Percentiles rank a stretch among this genome's conserved stretches.
These are phyloP conservation scores for Macrophomina tecta DNA, from an alignment of 2,329 filamentous ascomycete genomes.

Conservation along the genomic window DNA sequence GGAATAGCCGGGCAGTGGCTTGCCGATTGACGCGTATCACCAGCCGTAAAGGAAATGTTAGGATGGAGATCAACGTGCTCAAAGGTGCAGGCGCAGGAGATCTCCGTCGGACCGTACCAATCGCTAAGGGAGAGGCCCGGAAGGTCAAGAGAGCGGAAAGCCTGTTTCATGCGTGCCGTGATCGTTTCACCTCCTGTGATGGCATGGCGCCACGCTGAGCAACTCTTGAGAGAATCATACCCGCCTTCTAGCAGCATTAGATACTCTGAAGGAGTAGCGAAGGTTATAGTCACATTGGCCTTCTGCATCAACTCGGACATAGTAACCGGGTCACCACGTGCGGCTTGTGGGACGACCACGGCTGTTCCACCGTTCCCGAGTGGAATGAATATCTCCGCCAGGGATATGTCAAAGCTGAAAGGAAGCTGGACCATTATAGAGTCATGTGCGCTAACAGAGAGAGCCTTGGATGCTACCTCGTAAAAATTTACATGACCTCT, in stretches of 20 bases:
- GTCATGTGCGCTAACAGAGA: conserved; percentile 57
- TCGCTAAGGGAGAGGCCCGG: conserved; percentile 28
- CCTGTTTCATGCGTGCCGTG: neutral
- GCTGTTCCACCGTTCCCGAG: conserved; percentile 45
- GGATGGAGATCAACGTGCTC: conserved; percentile 25
- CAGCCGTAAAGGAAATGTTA: conserved; percentile 33
- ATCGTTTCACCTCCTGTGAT: conserved; percentile 35
- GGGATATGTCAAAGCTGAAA: conserved; percentile 48
- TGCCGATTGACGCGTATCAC: too few relatives aligned
- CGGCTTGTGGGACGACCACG: conserved; percentile 40
- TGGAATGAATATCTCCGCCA: conserved; percentile 51
- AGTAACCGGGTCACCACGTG: conserved; percentile 43
- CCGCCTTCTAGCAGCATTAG: conserved; percentile 35
- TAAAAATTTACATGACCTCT: too few relatives aligned
- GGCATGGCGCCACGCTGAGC: conserved; percentile 39
- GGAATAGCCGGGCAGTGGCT: conserved; percentile 38
- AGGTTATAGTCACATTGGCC: conserved; percentile 47
- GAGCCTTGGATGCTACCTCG: conserved; percentile 23
- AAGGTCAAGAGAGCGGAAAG: conserved; percentile 24
- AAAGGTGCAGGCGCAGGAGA: neutral
- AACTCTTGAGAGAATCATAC: conserved; percentile 30
- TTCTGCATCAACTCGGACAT: conserved; percentile 46
- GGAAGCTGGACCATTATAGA: conserved; percentile 22
- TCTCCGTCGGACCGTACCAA: conserved; percentile 34
- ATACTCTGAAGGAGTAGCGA: conserved; percentile 52